Evolutionary conservation across 2,329 filamentous ascomycete species (phyloP), one percentile per base, ranked within the genome.

Genomic region (Chalaropsis thielavioides): DNA sequence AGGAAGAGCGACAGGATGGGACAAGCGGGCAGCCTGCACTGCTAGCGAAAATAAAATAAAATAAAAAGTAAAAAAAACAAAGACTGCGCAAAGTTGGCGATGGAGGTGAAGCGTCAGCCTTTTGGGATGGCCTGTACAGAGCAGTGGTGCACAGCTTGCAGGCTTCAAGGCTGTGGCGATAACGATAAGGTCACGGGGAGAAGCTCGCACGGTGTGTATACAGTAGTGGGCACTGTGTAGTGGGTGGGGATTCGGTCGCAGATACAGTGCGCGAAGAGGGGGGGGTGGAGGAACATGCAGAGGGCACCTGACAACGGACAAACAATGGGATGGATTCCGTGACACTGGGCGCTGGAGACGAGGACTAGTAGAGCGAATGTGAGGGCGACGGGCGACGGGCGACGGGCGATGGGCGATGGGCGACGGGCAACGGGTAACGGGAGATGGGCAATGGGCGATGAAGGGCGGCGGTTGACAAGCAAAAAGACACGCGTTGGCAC

Each of bases 91-190:
- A 46, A 46, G n/a, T 19, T 46, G 43, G 43, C 43, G 43, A 46
- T 17, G 11, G 46, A 24, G 46, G 1, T 38, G 35, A 46, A 58
- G 27, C 31, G 31, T 38, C 27, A 58, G 54, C 54, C 54, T 58
- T 35, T 58, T 58, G 27, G 54, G 8, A 35, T 58, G 54, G 24
- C 54, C 35, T 38, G 35, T 38, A 6, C 31, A 31, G 31, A 31
- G 31, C 7, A 8, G 3, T 58, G 24, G 31, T n/a, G 54, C 54
- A 58, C 38, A 58, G 54, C 54, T 58, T 58, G 54, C 19, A 58
- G 54, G 54, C 54, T 38, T 38, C 54, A 58, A 58, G 54, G 54
- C 54, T 58, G 54, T 58, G 54, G 27, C 27, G 31, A 58, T 58
- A 58, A 35, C 54, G 31, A 35, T 35, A 58, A 38, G 15, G 24